These are phyloP conservation scores for Talinum fruticosum DNA, from an alignment of 148 eudicot genomes.

Conservation along the genomic window DNA sequence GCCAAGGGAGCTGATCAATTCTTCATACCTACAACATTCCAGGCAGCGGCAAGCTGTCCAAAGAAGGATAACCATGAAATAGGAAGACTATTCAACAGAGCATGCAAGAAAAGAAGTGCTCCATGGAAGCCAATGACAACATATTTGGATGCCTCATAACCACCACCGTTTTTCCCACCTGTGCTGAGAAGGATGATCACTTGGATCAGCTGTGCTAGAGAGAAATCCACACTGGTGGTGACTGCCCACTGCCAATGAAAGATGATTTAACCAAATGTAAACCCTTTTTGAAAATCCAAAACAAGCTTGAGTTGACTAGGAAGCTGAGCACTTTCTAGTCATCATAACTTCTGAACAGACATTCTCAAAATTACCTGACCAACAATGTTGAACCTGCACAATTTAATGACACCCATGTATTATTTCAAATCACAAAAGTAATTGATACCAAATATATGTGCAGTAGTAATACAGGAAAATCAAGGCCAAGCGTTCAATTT, in stretches of 20 bases:
- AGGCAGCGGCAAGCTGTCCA: conserved; percentile 86
- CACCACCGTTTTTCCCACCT: conserved; percentile 92
- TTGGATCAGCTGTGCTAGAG: conserved; percentile 79
- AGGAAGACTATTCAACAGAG: conserved; percentile 77
- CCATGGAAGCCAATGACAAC: conserved; percentile 71
- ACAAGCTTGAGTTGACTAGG: conserved; percentile 4
- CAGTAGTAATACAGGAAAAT: neutral
- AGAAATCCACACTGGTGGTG: conserved; percentile 84
- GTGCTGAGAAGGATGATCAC: conserved; percentile 87
- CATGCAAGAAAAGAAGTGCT: conserved; percentile 67
- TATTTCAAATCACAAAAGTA: neutral
- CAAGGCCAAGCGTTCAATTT: neutral
- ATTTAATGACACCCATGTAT: neutral
- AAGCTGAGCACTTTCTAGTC: neutral
- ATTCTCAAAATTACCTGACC: conserved; percentile 68
- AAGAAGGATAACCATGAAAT: conserved; percentile 77
- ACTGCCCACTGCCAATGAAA: conserved; percentile 87
- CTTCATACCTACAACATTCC: conserved; percentile 68
- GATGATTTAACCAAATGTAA: conserved; percentile 8
- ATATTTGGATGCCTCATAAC: conserved; percentile 77
- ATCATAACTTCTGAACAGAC: conserved; percentile 12
- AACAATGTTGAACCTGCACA: conserved; percentile 93
- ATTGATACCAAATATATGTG: neutral
- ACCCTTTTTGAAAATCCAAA: too few species aligned
- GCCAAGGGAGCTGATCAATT: neutral